phyloP scores from a whole-genome alignment of 345 rosid genomes.

The Chamaenerion angustifolium region DNA sequence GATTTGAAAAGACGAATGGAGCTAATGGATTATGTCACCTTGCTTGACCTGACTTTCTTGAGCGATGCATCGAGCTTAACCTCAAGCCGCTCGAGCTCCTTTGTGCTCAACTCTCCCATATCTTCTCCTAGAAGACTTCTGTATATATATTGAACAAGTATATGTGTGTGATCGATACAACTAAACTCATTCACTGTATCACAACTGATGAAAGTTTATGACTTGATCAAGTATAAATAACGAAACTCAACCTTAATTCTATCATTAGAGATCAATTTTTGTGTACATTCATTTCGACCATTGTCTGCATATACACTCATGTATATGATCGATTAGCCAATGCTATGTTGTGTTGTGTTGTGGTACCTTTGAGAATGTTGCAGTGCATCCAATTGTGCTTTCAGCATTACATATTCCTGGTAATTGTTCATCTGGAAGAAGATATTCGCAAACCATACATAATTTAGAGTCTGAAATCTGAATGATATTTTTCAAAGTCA shows the following conservation, averaged over 20 bases:
- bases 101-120: constrained; percentile 19
- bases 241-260: too few species aligned
- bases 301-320: too few species aligned
- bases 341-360: neutral
- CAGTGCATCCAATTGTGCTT: constrained; percentile 40
- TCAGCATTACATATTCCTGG: constrained; percentile 57
- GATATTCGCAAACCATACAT: neutral
- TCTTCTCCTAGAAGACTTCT: constrained; percentile 46
- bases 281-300: too few species aligned
- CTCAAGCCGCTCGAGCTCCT: constrained; percentile 38
- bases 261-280: too few species aligned
- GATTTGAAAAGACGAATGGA: neutral
- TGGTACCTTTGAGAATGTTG: constrained; percentile 57
- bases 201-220: neutral
- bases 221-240: neutral
- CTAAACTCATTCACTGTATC: neutral
- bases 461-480: neutral
- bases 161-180: neutral
- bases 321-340: too few species aligned
- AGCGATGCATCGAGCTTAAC: constrained; percentile 28
- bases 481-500: too few species aligned
- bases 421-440: constrained; percentile 23
- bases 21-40: constrained; percentile 16
- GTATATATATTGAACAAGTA: neutral
- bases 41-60: constrained; percentile 28